Evolutionary conservation across 2,329 filamentous ascomycete genomes (phyloP).

Genomic region (Phialocephala subalpina): DNA sequence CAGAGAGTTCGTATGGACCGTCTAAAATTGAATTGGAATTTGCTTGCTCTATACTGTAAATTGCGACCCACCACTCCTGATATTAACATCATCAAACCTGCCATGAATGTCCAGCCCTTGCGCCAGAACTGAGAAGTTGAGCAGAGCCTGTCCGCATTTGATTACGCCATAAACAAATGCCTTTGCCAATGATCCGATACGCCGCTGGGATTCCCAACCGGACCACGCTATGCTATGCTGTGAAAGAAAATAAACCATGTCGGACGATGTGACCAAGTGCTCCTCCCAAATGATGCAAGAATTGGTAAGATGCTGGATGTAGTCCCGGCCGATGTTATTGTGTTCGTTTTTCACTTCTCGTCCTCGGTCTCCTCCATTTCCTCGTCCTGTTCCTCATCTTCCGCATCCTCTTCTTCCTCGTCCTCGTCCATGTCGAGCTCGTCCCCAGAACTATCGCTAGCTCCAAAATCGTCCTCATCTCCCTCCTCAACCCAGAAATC

Average conservation of each 20-base stretch:
- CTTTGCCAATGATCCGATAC: constrained; percentile 30
- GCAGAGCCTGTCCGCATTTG: constrained; percentile 12
- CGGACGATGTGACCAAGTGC: constrained; percentile 9
- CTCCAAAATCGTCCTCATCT: constrained; percentile 80
- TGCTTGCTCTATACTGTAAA: constrained; percentile 1
- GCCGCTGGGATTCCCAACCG: constrained; percentile 29
- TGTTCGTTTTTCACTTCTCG: constrained; percentile 20
- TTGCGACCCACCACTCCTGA: background rate
- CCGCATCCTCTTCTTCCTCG: constrained; percentile 53
- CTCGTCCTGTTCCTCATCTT: constrained; percentile 54
- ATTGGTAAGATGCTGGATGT: constrained; percentile 8
- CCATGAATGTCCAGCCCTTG: background rate
- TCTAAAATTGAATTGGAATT: constrained; percentile 1
- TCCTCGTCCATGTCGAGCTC: constrained; percentile 68
- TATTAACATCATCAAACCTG: constrained; percentile 3
- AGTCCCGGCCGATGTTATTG: background rate
- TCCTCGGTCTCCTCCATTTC: constrained; percentile 33
- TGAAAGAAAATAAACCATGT: constrained; percentile 29
- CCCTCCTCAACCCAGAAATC: constrained; percentile 85
- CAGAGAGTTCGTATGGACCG: background rate
- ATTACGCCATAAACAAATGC: constrained; percentile 24
- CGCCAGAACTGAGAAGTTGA: constrained; percentile 3
- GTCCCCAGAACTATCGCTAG: constrained; percentile 71
- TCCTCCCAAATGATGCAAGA: background rate
- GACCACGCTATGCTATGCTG: constrained; percentile 39